phyloP scores from a whole-genome alignment of 805 yeast species.

The Cyberlindnera mississippiensis region DNA sequence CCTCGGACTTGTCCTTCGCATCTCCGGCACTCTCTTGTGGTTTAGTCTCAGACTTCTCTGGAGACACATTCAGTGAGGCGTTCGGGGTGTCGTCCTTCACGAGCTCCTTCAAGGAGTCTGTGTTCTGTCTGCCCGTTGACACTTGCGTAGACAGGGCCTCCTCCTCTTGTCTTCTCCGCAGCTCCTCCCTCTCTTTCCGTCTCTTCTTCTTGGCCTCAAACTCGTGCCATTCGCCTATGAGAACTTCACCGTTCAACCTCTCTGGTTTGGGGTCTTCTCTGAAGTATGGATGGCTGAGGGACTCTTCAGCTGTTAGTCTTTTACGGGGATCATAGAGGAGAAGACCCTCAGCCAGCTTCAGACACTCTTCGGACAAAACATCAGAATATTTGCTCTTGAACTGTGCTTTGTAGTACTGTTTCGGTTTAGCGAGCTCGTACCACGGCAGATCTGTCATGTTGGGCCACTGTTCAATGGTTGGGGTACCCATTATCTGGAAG shows the following conservation, averaged over 20 bases:
- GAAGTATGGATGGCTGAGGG: conserved; percentile 71
- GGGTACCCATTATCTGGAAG: conserved; percentile 96
- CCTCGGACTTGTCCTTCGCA: no score
- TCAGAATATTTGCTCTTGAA: conserved; percentile 42
- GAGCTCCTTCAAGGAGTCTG: no score
- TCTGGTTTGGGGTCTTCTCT: conserved; percentile 61
- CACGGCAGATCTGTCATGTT: conserved; percentile 78
- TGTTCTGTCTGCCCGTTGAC: no score
- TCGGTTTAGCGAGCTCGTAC: conserved; percentile 81
- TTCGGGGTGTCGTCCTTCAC: no score
- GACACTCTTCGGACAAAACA: conserved; percentile 46
- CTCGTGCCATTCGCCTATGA: conserved; percentile 92
- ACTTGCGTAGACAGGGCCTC: no score
- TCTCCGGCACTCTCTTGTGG: no score
- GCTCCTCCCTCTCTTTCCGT: conserved; percentile 28
- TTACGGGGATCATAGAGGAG: conserved; percentile 64
- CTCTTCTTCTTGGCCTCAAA: conserved; percentile 82
- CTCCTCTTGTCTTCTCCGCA: no score
- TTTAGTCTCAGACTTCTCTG: no score
- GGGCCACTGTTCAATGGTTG: conserved; percentile 72
- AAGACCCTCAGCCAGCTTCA: conserved; percentile 61
- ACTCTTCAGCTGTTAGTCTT: conserved; percentile 65
- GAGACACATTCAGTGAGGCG: no score
- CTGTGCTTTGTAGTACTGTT: conserved; percentile 23
- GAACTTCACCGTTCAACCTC: conserved; percentile 50